Conservation (phyloP, 768 basidiomycete species). For the Gautieria morchelliformis region DNA sequence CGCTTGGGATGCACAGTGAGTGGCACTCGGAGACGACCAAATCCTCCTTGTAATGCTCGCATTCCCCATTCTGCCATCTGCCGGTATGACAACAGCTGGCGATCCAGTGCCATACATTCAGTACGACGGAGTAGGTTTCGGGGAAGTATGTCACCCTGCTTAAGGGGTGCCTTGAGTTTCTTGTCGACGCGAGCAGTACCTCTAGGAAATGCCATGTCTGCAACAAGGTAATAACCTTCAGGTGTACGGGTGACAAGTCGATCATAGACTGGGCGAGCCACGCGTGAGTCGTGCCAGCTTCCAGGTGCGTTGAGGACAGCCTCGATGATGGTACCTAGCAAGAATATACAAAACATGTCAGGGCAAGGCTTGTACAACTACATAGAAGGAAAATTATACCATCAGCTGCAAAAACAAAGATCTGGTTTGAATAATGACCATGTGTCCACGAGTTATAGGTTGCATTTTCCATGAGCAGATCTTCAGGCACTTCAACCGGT, state of each 20-base stretch:
- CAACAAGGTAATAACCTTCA: slow-evolving; percentile 32
- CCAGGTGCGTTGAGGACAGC: slow-evolving; percentile 31
- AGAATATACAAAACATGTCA: too few species aligned
- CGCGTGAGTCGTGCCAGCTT: slow-evolving; percentile 39
- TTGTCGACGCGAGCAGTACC: slow-evolving; percentile 14
- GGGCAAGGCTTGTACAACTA: too few species aligned
- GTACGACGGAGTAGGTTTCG: slow-evolving; percentile 13
- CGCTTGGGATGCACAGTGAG: slow-evolving; percentile 22
- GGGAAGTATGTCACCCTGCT: slow-evolving; percentile 19
- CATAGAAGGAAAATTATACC: too few species aligned
- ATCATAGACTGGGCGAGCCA: slow-evolving; percentile 31
- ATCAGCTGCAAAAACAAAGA: slow-evolving; percentile 27
- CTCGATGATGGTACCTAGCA: slow-evolving; percentile 31
- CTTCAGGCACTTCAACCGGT: slow-evolving; percentile 25
- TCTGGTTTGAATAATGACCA: slow-evolving; percentile 30
- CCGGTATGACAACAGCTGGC: slow-evolving; percentile 32
- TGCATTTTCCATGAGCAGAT: slow-evolving; percentile 35
- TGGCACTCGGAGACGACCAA: slow-evolving; percentile 35
- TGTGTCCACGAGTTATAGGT: slow-evolving; percentile 37
- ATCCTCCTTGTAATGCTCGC: slow-evolving; percentile 34
- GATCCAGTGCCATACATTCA: slow-evolving; percentile 21
- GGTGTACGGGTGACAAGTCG: slow-evolving; percentile 26
- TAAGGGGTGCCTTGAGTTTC: slow-evolving; percentile 31
- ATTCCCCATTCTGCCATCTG: slow-evolving; percentile 49
- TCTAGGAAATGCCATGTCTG: slow-evolving; percentile 38